A percentile compares a stretch with the other conserved stretches of the same genome.
Conservation (phyloP, 2,329 filamentous ascomycete genomes). For the Colletotrichum australisinense region DNA sequence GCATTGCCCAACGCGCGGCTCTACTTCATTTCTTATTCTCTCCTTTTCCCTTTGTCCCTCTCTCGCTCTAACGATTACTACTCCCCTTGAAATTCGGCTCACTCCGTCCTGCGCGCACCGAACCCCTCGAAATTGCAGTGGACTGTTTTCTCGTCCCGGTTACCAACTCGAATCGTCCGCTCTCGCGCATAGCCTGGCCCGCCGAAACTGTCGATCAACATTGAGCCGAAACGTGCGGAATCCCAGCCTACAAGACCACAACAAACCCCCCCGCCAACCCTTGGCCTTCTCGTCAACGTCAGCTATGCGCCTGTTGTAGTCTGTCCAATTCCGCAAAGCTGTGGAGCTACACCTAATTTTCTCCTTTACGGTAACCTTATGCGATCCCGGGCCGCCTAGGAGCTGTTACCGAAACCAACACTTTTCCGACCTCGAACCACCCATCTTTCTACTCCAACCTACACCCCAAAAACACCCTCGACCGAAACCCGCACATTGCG, state of each 20-base stretch:
- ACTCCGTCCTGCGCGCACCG: conserved; percentile 1
- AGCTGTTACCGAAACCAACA: conserved; percentile 16
- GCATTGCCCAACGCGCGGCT: conserved; percentile 16
- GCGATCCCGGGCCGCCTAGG: conserved; percentile 17
- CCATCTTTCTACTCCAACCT: not conserved
- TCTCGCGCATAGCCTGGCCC: conserved; percentile 38
- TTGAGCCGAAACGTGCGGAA: conserved; percentile 47
- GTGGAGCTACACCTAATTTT: conserved; percentile 35
- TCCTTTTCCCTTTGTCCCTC: not conserved
- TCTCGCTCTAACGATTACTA: not conserved
- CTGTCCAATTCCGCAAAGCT: conserved; percentile 30
- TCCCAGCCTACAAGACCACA: conserved; percentile 18
- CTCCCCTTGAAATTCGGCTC: not conserved
- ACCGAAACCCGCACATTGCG: not conserved
- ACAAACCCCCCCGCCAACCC: conserved; percentile 10
- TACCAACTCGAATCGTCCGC: conserved; percentile 28
- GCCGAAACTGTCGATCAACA: conserved; percentile 54
- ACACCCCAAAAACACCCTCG: not conserved
- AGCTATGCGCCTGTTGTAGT: conserved; percentile 30
- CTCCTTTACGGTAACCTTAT: conserved; percentile 23
- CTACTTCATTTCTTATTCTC: conserved; percentile 10
- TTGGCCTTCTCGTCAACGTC: conserved; percentile 11
- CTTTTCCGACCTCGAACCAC: conserved; percentile 19
- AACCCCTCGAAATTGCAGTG: conserved; percentile 33
- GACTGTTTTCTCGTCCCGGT: conserved; percentile 21